Evolutionary conservation across 1,284 basidiomycete genomes (phyloP).

Genomic region (Tylopilus orsonianus): DNA sequence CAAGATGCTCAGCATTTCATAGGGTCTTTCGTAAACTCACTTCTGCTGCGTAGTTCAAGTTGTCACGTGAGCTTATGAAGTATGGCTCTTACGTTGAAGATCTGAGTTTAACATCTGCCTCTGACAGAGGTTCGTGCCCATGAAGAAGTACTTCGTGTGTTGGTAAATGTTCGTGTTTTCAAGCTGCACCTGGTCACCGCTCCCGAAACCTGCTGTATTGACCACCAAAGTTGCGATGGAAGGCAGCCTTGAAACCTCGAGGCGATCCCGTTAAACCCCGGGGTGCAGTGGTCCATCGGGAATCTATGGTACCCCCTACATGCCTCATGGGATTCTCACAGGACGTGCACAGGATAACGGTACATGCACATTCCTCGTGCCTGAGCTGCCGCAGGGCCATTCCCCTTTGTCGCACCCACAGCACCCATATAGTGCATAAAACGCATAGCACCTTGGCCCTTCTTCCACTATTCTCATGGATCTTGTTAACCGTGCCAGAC

Average conservation of each 20-base stretch:
- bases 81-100: too few species aligned
- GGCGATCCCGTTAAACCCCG: background rate
- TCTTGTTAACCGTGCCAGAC: background rate
- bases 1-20: background rate
- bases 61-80: background rate
- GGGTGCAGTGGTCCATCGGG: background rate
- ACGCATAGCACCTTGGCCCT: background rate
- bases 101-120: too few species aligned
- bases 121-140: constrained; percentile 2
- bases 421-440: constrained; percentile 8
- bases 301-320: background rate
- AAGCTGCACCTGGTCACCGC: background rate
- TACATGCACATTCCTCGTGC: constrained; percentile 2
- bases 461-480: constrained; percentile 11
- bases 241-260: background rate
- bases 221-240: background rate
- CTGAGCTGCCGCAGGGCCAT: background rate
- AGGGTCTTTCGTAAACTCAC: background rate
- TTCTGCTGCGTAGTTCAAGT: too few species aligned
- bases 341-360: background rate
- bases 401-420: background rate
- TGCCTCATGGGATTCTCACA: background rate
- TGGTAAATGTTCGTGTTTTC: too few species aligned
- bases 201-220: too few species aligned
- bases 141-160: constrained; percentile 8